These are phyloP conservation scores for Fraxinus sp. DNA, from an alignment of 305 asterid genomes.

Conservation along the genomic window DNA sequence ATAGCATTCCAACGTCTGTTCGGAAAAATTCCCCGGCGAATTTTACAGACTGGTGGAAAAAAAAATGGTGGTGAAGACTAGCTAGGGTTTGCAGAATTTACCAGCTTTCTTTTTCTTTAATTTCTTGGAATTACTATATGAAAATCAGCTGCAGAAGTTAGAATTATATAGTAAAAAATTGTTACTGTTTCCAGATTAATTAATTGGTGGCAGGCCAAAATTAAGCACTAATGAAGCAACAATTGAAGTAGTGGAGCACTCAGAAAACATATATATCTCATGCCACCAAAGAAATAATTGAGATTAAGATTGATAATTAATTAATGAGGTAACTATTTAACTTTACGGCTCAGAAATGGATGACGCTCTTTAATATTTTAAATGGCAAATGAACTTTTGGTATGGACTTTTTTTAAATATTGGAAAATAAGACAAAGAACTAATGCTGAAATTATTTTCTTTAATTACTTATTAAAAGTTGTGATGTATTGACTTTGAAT, in stretches of 20 bases:
- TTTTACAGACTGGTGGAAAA: no score
- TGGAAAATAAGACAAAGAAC: no score
- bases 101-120: not conserved
- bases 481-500: no score
- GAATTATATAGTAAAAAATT: constrained; percentile 19
- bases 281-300: not conserved
- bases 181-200: constrained; percentile 11
- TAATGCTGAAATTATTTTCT: no score
- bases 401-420: no score
- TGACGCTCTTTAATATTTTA: no score
- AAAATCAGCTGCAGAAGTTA: not conserved
- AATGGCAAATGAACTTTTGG: no score
- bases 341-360: no score
- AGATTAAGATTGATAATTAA: not conserved
- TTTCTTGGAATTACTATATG: not conserved
- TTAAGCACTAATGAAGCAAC: not conserved
- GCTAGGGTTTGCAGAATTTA: not conserved
- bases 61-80: not conserved
- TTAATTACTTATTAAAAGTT: no score
- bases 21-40: no score
- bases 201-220: constrained; percentile 24
- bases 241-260: constrained; percentile 24
- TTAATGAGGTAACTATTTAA: no score
- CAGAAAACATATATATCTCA: not conserved
- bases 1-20: no score